A percentile compares a stretch with the other conserved stretches of the same genome.
Evolutionary conservation across 768 basidiomycete genomes (phyloP).

Genomic region (Cystofilobasidium ferigula): DNA sequence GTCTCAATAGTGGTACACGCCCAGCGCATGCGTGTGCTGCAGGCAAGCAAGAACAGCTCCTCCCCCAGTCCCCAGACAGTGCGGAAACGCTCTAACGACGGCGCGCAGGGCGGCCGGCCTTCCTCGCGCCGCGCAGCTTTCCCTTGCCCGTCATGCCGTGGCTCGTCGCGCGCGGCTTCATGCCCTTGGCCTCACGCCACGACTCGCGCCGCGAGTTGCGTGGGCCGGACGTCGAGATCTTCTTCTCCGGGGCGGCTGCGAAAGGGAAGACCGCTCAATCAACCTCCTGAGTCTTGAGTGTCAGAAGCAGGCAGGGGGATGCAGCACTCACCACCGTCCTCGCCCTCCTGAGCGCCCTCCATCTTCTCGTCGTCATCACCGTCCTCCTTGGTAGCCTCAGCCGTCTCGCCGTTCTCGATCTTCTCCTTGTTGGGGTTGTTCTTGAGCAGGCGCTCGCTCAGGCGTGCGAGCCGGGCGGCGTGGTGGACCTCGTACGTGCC

Average conservation of each 20-base stretch:
- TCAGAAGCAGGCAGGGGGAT: background rate
- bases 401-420: constrained; percentile 10
- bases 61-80: no score
- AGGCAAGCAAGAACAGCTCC: background rate
- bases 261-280: background rate
- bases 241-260: background rate
- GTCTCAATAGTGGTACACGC: background rate
- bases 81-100: constrained; percentile 5
- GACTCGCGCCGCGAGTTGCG: constrained; percentile 23
- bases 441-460: constrained; percentile 19
- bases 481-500: constrained; percentile 24
- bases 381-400: constrained; percentile 1
- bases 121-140: constrained; percentile 7
- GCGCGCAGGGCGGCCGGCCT: constrained; percentile 19
- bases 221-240: constrained; percentile 26
- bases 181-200: constrained; percentile 25
- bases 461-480: constrained; percentile 22
- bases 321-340: background rate
- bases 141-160: constrained; percentile 18
- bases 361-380: constrained; percentile 17
- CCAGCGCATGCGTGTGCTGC: no score
- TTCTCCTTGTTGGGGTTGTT: constrained; percentile 23
- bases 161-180: constrained; percentile 6
- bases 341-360: background rate
- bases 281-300: background rate